Evolutionary conservation across 2,329 filamentous ascomycete species (phyloP).

Genomic region (Ceratocystiopsis brevicomis): DNA sequence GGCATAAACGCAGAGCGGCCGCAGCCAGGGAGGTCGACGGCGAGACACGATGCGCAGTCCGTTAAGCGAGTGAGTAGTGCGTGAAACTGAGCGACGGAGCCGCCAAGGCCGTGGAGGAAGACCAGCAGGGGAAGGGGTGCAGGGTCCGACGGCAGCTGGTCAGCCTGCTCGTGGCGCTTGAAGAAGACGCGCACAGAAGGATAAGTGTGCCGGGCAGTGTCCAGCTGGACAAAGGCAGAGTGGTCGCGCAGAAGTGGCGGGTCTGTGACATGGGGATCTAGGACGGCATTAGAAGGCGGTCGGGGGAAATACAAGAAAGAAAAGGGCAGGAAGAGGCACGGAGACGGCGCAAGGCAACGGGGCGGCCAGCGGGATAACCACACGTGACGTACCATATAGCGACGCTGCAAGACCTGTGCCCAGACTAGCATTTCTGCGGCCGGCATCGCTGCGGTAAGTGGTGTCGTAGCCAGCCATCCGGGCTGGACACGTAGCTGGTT

Average conservation of each 20-base stretch:
- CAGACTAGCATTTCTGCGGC: too few relatives aligned
- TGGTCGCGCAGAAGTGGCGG: constrained; percentile 65
- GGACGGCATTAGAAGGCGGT: background rate
- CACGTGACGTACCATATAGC: background rate
- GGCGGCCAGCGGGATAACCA: too few relatives aligned
- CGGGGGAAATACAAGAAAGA: background rate
- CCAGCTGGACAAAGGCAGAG: constrained; percentile 52
- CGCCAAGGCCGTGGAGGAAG: constrained; percentile 85
- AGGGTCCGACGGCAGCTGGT: constrained; percentile 56
- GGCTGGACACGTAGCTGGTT: too few relatives aligned
- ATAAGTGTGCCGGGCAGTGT: constrained; percentile 53
- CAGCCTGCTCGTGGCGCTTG: constrained; percentile 61
- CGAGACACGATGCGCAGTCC: constrained; percentile 67
- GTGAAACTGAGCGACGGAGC: constrained; percentile 74
- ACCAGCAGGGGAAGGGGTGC: constrained; percentile 66
- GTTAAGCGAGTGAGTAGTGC: constrained; percentile 63
- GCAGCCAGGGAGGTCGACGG: constrained; percentile 80
- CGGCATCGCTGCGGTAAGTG: too few relatives aligned
- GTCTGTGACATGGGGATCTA: constrained; percentile 38
- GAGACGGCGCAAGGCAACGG: background rate
- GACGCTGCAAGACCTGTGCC: too few relatives aligned
- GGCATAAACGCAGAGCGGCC: constrained; percentile 61
- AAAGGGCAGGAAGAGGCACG: background rate
- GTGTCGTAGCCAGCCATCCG: too few relatives aligned
- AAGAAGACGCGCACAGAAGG: constrained; percentile 66